Conservation (phyloP, 805 yeast species). For the Candida palmyrensis region DNA sequence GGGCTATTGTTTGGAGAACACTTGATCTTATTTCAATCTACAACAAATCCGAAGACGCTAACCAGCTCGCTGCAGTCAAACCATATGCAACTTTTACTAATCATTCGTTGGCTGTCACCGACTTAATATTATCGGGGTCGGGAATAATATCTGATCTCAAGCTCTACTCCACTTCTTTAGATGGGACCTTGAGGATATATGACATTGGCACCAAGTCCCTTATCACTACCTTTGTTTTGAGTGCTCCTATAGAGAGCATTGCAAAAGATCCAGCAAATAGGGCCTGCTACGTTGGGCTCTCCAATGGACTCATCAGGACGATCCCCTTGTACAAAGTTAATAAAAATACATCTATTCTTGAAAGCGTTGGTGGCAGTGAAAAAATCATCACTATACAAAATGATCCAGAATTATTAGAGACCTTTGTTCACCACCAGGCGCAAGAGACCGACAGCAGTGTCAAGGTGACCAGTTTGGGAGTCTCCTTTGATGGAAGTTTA, state of each 20-base stretch:
- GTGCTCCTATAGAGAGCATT: slow-evolving; percentile 51
- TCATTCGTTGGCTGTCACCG: slow-evolving; percentile 52
- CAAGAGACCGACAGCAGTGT: slow-evolving; percentile 12
- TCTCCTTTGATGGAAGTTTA: slow-evolving; percentile 72
- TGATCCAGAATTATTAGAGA: slow-evolving; percentile 44
- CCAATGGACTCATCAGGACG: slow-evolving; percentile 54
- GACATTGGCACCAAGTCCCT: slow-evolving; percentile 43
- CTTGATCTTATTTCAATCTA: slow-evolving; percentile 47
- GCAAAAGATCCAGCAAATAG: slow-evolving; percentile 78
- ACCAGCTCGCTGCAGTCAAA: slow-evolving; percentile 30
- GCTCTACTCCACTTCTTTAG: slow-evolving; percentile 65
- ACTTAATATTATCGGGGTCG: slow-evolving; percentile 38
- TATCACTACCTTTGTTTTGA: slow-evolving; percentile 68
- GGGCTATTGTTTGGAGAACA: slow-evolving; percentile 71
- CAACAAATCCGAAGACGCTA: slow-evolving; percentile 21
- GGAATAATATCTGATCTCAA: slow-evolving; percentile 57
- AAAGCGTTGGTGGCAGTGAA: slow-evolving; percentile 56
- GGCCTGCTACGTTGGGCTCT: slow-evolving; percentile 63
- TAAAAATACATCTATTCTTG: slow-evolving; percentile 38
- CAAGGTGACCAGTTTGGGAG: slow-evolving; percentile 46
- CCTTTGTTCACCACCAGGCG: slow-evolving; percentile 48
- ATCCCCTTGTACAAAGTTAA: slow-evolving; percentile 46
- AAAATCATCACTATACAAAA: slow-evolving; percentile 46
- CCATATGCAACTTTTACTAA: slow-evolving; percentile 59
- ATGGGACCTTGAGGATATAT: slow-evolving; percentile 71